Conservation (phyloP, 768 basidiomycete genomes). For the Exidia glandulosa region DNA sequence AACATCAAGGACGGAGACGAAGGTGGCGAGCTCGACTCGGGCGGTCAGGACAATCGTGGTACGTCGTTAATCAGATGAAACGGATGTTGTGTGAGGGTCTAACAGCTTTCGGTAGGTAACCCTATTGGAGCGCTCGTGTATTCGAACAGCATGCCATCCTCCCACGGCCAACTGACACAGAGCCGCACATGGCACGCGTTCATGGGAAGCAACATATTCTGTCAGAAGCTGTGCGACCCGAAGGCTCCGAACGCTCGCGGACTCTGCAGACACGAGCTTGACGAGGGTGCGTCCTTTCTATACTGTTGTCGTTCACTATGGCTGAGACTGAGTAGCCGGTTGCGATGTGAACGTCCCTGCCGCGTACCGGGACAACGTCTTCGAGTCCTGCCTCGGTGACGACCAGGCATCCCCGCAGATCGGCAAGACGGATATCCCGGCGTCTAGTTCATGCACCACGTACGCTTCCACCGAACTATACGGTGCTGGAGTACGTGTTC, state of each 20-base stretch:
- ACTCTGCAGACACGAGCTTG: constrained; percentile 58
- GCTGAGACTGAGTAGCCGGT: too few species aligned
- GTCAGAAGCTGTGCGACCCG: constrained; percentile 65
- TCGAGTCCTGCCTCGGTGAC: constrained; percentile 56
- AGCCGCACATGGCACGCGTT: constrained; percentile 44
- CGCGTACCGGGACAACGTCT: constrained; percentile 43
- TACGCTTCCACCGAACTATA: neutral
- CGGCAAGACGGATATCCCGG: neutral
- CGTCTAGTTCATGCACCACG: neutral
- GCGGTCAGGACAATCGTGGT: constrained; percentile 28
- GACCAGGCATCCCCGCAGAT: constrained; percentile 27
- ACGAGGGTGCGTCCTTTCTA: neutral
- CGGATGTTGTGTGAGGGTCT: too few species aligned
- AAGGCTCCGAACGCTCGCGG: constrained; percentile 32
- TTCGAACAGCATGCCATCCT: constrained; percentile 42
- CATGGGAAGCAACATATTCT: constrained; percentile 55
- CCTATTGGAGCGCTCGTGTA: constrained; percentile 63
- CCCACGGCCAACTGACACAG: constrained; percentile 47
- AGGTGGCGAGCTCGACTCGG: constrained; percentile 70
- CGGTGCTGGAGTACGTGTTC: too few species aligned
- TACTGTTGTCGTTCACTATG: neutral
- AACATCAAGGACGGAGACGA: constrained; percentile 41
- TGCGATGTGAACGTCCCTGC: constrained; percentile 67
- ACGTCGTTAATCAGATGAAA: neutral
- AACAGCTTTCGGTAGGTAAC: too few species aligned